Percentiles rank a stretch among this genome's conserved stretches.
These are phyloP conservation scores for Penicillium simplicissimum DNA, from an alignment of 495 filamentous ascomycete species.

Conservation along the genomic window DNA sequence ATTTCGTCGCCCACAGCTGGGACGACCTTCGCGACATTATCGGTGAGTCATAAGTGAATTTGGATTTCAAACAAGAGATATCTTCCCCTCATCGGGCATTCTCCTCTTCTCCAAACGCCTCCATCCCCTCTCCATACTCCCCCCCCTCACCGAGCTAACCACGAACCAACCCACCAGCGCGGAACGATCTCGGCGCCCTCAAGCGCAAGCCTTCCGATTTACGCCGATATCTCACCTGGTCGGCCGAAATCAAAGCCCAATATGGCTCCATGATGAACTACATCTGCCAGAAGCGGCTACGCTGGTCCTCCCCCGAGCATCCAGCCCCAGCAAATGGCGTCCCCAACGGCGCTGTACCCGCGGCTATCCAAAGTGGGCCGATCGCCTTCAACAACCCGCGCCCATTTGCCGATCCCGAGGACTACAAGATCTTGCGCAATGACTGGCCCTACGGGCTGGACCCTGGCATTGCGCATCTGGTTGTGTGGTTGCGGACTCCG, in stretches of 20 bases:
- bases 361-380: constrained; percentile 25
- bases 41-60: constrained; percentile 45
- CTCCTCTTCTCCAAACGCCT: background rate
- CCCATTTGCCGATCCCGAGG: constrained; percentile 69
- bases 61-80: background rate
- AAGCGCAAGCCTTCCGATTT: constrained; percentile 84
- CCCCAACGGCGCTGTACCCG: constrained; percentile 8
- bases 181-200: constrained; percentile 73
- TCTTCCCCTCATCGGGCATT: constrained; percentile 6
- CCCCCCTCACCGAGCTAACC: constrained; percentile 20
- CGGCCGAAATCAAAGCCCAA: constrained; percentile 60
- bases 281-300: constrained; percentile 69
- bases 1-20: constrained; percentile 69
- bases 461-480: constrained; percentile 63
- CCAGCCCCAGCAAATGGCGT: constrained; percentile 10
- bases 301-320: constrained; percentile 56
- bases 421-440: constrained; percentile 78
- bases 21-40: constrained; percentile 66
- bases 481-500: constrained; percentile 61
- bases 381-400: constrained; percentile 42
- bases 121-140: background rate
- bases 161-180: constrained; percentile 39
- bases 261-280: constrained; percentile 81
- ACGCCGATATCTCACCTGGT: constrained; percentile 81
- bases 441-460: constrained; percentile 89